Conservation (phyloP, 2,329 filamentous ascomycete species). For the Penicillium hordei region DNA sequence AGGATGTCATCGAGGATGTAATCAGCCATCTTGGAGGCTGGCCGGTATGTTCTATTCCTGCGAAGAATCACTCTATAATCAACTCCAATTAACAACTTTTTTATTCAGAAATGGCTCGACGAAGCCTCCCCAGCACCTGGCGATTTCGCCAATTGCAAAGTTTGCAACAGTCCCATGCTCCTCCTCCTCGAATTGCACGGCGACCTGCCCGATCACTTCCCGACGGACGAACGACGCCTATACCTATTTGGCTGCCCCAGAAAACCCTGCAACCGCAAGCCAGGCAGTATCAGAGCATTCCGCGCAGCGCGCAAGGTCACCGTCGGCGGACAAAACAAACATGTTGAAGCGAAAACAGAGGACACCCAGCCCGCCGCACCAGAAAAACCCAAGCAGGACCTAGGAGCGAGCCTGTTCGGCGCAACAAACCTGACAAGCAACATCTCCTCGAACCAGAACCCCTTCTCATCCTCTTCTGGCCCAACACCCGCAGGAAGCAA, state of each 20-base stretch:
- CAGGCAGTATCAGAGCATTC: slow-evolving; percentile 75
- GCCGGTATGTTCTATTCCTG: slow-evolving; percentile 62
- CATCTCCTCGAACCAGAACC: slow-evolving; percentile 49
- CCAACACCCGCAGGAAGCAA: slow-evolving; percentile 48
- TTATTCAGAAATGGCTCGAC: slow-evolving; percentile 75
- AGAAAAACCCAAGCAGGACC: slow-evolving; percentile 37
- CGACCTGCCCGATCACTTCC: slow-evolving; percentile 82
- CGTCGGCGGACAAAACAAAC: slow-evolving; percentile 31
- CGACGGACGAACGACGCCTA: slow-evolving; percentile 79
- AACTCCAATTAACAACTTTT: slow-evolving; percentile 17
- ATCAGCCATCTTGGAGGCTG: slow-evolving; percentile 85
- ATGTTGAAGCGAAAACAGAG: slow-evolving; percentile 24
- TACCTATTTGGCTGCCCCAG: slow-evolving; percentile 82
- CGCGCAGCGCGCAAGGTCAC: slow-evolving; percentile 61
- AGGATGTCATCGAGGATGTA: slow-evolving; percentile 74
- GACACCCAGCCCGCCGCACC: slow-evolving; percentile 14
- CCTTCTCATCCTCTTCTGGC: slow-evolving; percentile 50
- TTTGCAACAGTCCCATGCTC: slow-evolving; percentile 80
- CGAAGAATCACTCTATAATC: not conserved
- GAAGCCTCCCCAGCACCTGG: slow-evolving; percentile 69
- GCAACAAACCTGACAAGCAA: slow-evolving; percentile 42
- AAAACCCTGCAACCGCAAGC: slow-evolving; percentile 75
- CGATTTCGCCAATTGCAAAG: slow-evolving; percentile 76
- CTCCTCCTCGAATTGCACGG: slow-evolving; percentile 88
- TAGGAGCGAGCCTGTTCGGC: slow-evolving; percentile 64